Conservation (phyloP, 371 early-diverging fungal genomes). For the Haplosporangium sp. region DNA sequence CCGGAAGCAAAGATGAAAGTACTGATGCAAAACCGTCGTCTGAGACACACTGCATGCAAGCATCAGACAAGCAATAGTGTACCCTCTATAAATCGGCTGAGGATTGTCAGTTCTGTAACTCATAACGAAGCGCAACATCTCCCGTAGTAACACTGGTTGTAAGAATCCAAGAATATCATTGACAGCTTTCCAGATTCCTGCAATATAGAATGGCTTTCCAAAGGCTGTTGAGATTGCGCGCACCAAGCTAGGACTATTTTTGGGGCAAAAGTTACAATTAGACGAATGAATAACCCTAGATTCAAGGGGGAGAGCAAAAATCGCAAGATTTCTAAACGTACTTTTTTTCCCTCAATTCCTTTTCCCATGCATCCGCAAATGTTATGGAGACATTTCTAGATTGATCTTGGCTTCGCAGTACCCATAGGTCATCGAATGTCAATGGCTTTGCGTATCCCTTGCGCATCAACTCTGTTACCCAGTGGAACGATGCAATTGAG, state of each 20-base stretch:
- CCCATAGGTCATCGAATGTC: conserved; percentile 85
- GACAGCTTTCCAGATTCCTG: conserved; percentile 80
- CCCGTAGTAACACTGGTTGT: conserved; percentile 85
- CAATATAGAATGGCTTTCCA: conserved; percentile 77
- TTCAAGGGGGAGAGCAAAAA: background rate
- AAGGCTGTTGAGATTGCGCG: conserved; percentile 72
- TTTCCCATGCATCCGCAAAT: conserved; percentile 80
- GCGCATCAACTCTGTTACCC: conserved; percentile 93
- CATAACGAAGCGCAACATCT: conserved; percentile 80
- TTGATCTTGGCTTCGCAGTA: conserved; percentile 70
- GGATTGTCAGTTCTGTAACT: conserved; percentile 64
- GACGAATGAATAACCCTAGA: background rate
- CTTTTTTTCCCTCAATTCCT: conserved; percentile 70
- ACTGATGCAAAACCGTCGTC: conserved; percentile 90
- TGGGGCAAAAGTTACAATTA: background rate
- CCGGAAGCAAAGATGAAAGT: conserved; percentile 84
- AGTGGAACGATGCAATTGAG: conserved; percentile 84
- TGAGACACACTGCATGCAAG: conserved; percentile 84
- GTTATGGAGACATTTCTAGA: conserved; percentile 70
- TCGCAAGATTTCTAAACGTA: conserved; percentile 35
- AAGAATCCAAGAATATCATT: conserved; percentile 88
- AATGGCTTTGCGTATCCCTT: conserved; percentile 84
- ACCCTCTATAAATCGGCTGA: conserved; percentile 71
- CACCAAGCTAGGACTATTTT: conserved; percentile 74
- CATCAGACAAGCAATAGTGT: conserved; percentile 81